Evolutionary conservation across 2,329 filamentous ascomycete genomes (phyloP).

Genomic region (Fusarium albosuccineum): DNA sequence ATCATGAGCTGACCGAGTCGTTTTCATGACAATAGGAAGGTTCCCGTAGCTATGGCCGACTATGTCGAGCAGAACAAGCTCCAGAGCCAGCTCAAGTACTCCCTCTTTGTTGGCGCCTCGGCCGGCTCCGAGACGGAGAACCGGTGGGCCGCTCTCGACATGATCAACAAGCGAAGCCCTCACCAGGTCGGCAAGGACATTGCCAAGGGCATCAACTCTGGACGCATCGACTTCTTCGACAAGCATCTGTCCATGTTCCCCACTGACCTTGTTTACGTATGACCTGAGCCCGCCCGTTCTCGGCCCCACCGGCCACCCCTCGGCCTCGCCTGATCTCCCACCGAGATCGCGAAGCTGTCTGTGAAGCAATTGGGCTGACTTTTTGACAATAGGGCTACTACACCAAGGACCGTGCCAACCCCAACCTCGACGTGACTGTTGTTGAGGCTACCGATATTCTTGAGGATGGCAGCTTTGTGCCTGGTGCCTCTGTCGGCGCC

Average conservation of each 20-base stretch:
- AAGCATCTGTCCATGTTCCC: constrained; percentile 96
- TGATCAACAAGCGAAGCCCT: constrained; percentile 87
- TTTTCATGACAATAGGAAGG: constrained; percentile 68
- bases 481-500: constrained; percentile 86
- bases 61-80: constrained; percentile 89
- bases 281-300: constrained; percentile 28
- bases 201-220: constrained; percentile 89
- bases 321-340: constrained; percentile 39
- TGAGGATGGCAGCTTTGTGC: constrained; percentile 89
- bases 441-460: constrained; percentile 90
- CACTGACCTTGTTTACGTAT: constrained; percentile 83
- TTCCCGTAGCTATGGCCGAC: constrained; percentile 86
- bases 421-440: constrained; percentile 84
- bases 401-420: constrained; percentile 81
- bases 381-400: constrained; percentile 73
- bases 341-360: constrained; percentile 31
- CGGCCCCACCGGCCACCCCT: constrained; percentile 26
- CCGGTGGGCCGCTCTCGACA: constrained; percentile 88
- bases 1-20: constrained; percentile 29
- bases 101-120: constrained; percentile 89
- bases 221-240: constrained; percentile 91
- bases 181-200: constrained; percentile 94
- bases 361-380: constrained; percentile 29
- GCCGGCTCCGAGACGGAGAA: constrained; percentile 93
- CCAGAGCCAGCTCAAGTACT: constrained; percentile 87